Base-by-base conservation (phyloP, 164 flowering plant species). In the Umbellularia californica region DNA sequence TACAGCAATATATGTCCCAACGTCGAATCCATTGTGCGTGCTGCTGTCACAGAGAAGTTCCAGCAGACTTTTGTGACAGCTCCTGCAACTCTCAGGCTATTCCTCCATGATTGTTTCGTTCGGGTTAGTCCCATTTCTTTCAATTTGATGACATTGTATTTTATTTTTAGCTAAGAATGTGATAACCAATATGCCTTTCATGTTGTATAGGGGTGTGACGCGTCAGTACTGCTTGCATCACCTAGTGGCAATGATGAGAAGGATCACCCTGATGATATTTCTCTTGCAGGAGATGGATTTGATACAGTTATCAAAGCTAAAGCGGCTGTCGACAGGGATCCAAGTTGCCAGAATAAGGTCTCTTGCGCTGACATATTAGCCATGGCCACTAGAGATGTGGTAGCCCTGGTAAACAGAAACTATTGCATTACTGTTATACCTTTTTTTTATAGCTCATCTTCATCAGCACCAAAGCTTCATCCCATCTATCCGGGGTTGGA, bases 331-430 rank as follows among this genome's bases (percentile, higher is more conserved):
- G 89, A 87, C 74, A 74, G 69, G 27, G 66, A 76, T 66, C 83
- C 87, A 12, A 62, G 22, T 23, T 87, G 90, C 81, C 73, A 68
- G 50, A 81, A 82, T 69, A 76, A 69, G 77, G 90, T 87, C 72
- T 87, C 90, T 2, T 87, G 88, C 75, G 90, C 90, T 58, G 90
- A 87, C 77, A 84, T 87, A 19, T 72, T 87, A 51, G 88, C 88
- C 70, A 50, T 87, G 77, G 90, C 90, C 58, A 76, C 88, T 10
- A 78, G 90, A 77, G 90, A 87, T 72, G 90, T 84, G 19, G 73
- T 87, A 24, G 73, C 64, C 58, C 70, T 87, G 83, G 90, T 87
- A 72, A 24, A 30, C 35, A 4, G 35, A 30, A 30, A 28, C 35
- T n/a, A 30, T 33, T 30, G 35, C 35, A 30, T 30, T 30, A 30